Evolutionary conservation across 805 yeast species (phyloP).

Genomic region (Zygotorulaspora danielsina): DNA sequence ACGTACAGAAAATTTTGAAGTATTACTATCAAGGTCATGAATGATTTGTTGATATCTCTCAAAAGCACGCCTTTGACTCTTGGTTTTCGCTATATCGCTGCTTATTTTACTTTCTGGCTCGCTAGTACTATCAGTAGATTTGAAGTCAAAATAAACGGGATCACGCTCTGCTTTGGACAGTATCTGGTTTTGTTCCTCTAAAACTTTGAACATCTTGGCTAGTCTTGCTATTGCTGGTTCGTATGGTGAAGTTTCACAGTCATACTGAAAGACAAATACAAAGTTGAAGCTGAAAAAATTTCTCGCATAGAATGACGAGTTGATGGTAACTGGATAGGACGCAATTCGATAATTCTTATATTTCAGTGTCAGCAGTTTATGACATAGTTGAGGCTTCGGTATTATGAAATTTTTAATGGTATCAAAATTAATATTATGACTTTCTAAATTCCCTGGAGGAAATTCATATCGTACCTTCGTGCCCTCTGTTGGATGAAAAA

Average conservation of each 20-base stretch:
- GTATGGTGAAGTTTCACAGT: conserved; percentile 77
- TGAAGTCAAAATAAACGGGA: conserved; percentile 34
- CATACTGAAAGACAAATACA: conserved; percentile 83
- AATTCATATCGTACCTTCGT: conserved; percentile 88
- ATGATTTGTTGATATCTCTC: conserved; percentile 32
- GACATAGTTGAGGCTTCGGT: conserved; percentile 90
- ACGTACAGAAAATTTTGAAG: conserved; percentile 49
- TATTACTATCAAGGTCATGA: conserved; percentile 24
- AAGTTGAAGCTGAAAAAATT: conserved; percentile 91
- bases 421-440: conserved; percentile 65
- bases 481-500: conserved; percentile 94
- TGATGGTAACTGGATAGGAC: conserved; percentile 85
- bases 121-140: conserved; percentile 14
- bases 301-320: conserved; percentile 71
- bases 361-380: conserved; percentile 69
- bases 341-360: conserved; percentile 65
- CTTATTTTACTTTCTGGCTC: conserved; percentile 13
- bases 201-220: conserved; percentile 81
- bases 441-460: conserved; percentile 54
- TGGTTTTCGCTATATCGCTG: conserved; percentile 12
- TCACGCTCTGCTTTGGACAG: conserved; percentile 54
- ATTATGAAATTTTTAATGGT: conserved; percentile 84
- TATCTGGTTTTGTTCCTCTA: conserved; percentile 83
- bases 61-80: conserved; percentile 8
- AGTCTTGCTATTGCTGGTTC: conserved; percentile 79